Evolutionary conservation across 805 yeast species (phyloP).

Genomic region (Kuraishia molischiana): DNA sequence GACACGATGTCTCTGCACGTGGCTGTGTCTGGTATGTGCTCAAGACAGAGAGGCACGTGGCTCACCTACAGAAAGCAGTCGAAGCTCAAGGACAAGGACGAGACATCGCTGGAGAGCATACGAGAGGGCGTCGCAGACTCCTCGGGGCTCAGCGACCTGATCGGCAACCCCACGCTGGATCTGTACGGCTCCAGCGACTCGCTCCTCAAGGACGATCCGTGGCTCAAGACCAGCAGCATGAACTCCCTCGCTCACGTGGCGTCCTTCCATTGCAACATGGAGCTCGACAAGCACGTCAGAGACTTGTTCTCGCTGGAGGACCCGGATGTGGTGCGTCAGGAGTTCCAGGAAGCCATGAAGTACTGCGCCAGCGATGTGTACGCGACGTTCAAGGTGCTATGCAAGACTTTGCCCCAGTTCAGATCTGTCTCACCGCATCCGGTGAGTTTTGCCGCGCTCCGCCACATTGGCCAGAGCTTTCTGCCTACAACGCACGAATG

Average conservation of each 20-base stretch:
- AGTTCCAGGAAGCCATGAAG: slow-evolving; percentile 50
- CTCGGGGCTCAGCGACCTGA: slow-evolving; percentile 15
- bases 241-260: slow-evolving; percentile 80
- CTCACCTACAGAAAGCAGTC: slow-evolving; percentile 38
- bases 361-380: slow-evolving; percentile 85
- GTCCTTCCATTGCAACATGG: slow-evolving; percentile 60
- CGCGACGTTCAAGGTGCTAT: slow-evolving; percentile 63
- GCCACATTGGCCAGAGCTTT: slow-evolving; percentile 62
- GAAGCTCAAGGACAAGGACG: slow-evolving; percentile 8
- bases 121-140: slow-evolving; percentile 11
- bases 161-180: slow-evolving; percentile 19
- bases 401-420: slow-evolving; percentile 62
- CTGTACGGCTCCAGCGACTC: slow-evolving; percentile 15
- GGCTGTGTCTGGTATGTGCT: slow-evolving; percentile 86
- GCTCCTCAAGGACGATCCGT: slow-evolving; percentile 57
- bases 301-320: slow-evolving; percentile 51
- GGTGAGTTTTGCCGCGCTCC: slow-evolving; percentile 81
- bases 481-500: slow-evolving; percentile 72
- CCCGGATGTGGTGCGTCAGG: slow-evolving; percentile 39
- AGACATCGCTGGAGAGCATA: slow-evolving; percentile 5
- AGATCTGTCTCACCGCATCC: slow-evolving; percentile 78
- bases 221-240: slow-evolving; percentile 70
- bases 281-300: slow-evolving; percentile 57
- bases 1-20: slow-evolving; percentile 93
- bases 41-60: slow-evolving; percentile 82